Base-by-base conservation (phyloP, 768 basidiomycete species). In the Trametes sanguinea region DNA sequence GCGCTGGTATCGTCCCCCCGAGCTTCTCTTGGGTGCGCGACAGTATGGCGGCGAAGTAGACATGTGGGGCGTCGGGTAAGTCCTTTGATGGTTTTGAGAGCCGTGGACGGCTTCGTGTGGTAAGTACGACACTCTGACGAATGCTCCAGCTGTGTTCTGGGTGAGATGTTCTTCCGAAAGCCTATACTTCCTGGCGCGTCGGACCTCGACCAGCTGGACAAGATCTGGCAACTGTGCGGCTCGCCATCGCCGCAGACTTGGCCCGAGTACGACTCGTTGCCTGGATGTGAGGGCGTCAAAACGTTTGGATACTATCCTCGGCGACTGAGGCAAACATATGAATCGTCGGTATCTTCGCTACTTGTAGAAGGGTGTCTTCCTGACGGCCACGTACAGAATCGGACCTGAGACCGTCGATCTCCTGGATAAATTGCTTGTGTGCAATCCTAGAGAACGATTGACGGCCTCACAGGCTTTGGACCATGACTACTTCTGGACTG, bases 21-120 rank as follows among this genome's bases (percentile, higher is more conserved):
- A 97, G 80, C 78, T 99, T 2, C 79, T 99, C 11, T 80, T 99
- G 13, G 95, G 95, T 43, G 90, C 92, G 14, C 81, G 88, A 48
- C 85, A 91, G 63, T 98, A 99, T 67, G 94, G 94, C 8, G 91
- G 92, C 0, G 93, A 94, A 67, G 89, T 99, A 45, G 97, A 99
- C 74, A 88, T 99, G 69, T 99, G 97, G 97, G 94, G 96, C 6
- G 87, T 98, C 55, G 97, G 96, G 87, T 95, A 72, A 68, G 86
- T 78, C 30, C 27, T 11, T 29, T 39, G 2, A 13, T 39, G 14
- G 43, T 17, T 40, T 13, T 16, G 13, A 27, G 30, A 7, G 3
- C 14, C 16, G 11, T 37, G 11, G 35, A 37, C 6, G 6, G 35
- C 35, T 6, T 37, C 6, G 35, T 37, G 42, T 32, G 32, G 51